Evolutionary conservation across 257 asterid species (phyloP), one percentile per base, ranked within the genome.

Genomic region (Fraxinus anomala): DNA sequence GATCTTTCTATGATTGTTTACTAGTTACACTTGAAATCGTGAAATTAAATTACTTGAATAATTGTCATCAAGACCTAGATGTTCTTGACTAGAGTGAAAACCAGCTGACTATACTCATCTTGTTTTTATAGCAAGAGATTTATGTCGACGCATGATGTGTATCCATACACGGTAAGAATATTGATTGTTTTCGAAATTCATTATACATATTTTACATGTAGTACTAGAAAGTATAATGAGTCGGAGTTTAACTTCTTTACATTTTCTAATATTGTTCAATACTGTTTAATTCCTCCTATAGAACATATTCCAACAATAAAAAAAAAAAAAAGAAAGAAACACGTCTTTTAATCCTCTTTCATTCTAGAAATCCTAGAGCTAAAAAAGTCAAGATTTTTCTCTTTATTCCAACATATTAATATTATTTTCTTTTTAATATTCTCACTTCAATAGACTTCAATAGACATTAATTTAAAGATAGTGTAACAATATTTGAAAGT

Each of bases 81-180:
- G 85, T 61, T 74, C 87, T 91, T 78, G 89, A 81, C 80, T 84
- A 26, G 65, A 70, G 90, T 74, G 88, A 69, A 77, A 73, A 61
- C 42, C 89, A 85, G 90, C 89, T 83, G 59, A 73, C 76, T 83
- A 66, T 76, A 56, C 88, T 87, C 85, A 68, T 73, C 81, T 9
- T 88, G 91, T 86, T 82, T 80, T 77, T 76, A 19, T 79, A 74
- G 34, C 68, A 67, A 13, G 24, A 65, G 72, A 44, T 37, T 82
- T 73, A 54, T 78, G 49, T 69, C 71, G 2, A 77, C 39, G n/a
- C 23, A 7, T n/a, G 9, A 73, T 73, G 42, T 33, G 40, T 79
- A 5, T 54, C 37, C 28, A 66, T 56, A 42, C 28, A 66, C 0
- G 0, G 68, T 23, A 8, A 1, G 28, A 8, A 24, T 54, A 47